Evolutionary conservation across 371 early-diverging fungal species (phyloP).

Genomic region (Encephalitozoon intestinalis): DNA sequence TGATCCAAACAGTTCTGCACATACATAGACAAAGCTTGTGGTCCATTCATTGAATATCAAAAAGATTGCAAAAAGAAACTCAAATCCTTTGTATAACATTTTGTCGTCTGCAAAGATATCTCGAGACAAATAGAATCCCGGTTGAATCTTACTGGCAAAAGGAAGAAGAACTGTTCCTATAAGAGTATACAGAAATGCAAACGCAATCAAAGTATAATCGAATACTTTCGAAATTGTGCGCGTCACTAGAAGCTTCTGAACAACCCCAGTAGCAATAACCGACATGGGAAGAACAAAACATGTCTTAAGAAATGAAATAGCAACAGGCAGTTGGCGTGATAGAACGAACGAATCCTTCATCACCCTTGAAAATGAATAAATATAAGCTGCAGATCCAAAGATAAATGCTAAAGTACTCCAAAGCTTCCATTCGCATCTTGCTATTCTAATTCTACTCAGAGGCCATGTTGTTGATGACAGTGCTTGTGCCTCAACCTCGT

Average conservation of each 20-base stretch:
- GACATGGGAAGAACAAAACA: constrained; percentile 48
- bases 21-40: constrained; percentile 47
- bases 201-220: constrained; percentile 21
- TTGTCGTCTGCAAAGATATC: constrained; percentile 57
- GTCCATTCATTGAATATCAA: constrained; percentile 55
- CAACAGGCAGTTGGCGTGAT: constrained; percentile 47
- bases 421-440: constrained; percentile 47
- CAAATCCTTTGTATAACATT: constrained; percentile 41
- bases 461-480: neutral
- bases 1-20: constrained; percentile 56
- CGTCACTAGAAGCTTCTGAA: constrained; percentile 42
- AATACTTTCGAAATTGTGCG: constrained; percentile 24
- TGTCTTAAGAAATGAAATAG: constrained; percentile 53
- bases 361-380: constrained; percentile 56
- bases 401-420: constrained; percentile 51
- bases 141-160: constrained; percentile 36
- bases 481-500: constrained; percentile 47
- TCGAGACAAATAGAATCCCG: constrained; percentile 35
- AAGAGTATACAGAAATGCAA: constrained; percentile 48
- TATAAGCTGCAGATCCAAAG: constrained; percentile 44
- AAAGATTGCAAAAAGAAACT: constrained; percentile 38
- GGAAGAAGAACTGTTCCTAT: constrained; percentile 45
- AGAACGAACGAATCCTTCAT: constrained; percentile 55
- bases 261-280: constrained; percentile 34
- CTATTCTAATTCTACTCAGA: constrained; percentile 29